Percentiles rank a stretch among this genome's conserved stretches.
Evolutionary conservation across 179 eudicot species (phyloP).

Genomic region (Heliamphora ciliata): DNA sequence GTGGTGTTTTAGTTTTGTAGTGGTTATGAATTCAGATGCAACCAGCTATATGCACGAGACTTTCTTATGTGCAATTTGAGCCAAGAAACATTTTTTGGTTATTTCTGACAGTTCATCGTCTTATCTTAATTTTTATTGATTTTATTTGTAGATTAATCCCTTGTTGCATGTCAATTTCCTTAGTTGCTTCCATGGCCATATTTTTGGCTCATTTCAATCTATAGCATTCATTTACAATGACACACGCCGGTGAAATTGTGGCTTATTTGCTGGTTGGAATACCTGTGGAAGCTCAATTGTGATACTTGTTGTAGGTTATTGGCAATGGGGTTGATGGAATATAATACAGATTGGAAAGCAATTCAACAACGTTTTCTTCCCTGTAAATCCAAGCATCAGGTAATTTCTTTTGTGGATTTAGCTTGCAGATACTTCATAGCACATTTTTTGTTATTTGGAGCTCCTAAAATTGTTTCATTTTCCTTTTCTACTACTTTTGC

Average conservation of each 20-base stretch:
- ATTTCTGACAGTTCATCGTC: not conserved
- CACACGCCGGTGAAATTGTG: not conserved
- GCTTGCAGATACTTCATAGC: not conserved
- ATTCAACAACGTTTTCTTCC: constrained; percentile 88
- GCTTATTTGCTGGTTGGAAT: not conserved
- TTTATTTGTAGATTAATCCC: not conserved
- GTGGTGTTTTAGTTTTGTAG: not conserved
- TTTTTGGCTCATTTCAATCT: not conserved
- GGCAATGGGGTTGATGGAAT: constrained; percentile 86
- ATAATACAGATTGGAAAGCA: constrained; percentile 84
- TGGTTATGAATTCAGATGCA: not conserved
- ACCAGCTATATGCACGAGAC: not conserved
- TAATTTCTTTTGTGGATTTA: constrained; percentile 21
- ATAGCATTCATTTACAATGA: constrained; percentile 4
- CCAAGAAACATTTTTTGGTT: not conserved
- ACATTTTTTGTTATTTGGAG: not conserved
- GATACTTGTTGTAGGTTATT: constrained; percentile 48
- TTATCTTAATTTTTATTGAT: not conserved
- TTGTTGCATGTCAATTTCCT: not conserved
- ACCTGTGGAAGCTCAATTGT: constrained; percentile 8
- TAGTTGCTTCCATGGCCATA: not conserved
- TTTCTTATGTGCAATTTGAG: not conserved
- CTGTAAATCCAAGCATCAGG: constrained; percentile 95
- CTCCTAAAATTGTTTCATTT: not conserved
- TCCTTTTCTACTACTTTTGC: not conserved